Conservation (phyloP, 306 rosid species). For the Cicer pinnatifidum region DNA sequence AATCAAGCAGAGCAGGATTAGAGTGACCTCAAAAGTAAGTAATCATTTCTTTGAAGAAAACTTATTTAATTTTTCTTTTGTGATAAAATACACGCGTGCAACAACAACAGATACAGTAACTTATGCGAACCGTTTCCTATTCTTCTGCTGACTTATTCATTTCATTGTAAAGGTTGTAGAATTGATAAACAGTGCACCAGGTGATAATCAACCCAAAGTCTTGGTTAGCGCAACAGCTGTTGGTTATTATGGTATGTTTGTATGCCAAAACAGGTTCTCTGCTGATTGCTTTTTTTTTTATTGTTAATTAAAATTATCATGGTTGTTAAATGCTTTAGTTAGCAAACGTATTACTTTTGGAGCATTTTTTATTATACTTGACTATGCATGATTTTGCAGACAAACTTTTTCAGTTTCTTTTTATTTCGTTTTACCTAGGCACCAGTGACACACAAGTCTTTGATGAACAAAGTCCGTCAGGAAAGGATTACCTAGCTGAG, state of each 20-base stretch:
- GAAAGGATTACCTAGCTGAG: constrained; percentile 95
- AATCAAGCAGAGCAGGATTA: constrained; percentile 89
- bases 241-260: constrained; percentile 86
- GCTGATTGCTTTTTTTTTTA: not conserved
- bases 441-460: constrained; percentile 73
- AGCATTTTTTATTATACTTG: constrained; percentile 17
- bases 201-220: constrained; percentile 72
- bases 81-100: not conserved
- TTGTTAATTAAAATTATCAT: constrained; percentile 27
- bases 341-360: constrained; percentile 1
- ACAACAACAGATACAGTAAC: constrained; percentile 14
- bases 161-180: constrained; percentile 74
- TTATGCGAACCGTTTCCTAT: constrained; percentile 24
- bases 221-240: constrained; percentile 95
- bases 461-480: constrained; percentile 88
- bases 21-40: constrained; percentile 88
- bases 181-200: constrained; percentile 75
- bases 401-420: constrained; percentile 35
- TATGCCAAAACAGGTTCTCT: constrained; percentile 38
- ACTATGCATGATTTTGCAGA: constrained; percentile 5
- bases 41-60: constrained; percentile 1
- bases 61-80: not conserved
- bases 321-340: constrained; percentile 10
- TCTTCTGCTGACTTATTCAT: constrained; percentile 55
- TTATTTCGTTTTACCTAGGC: constrained; percentile 55